Evolutionary conservation across 164 flowering plant genomes (phyloP), one percentile per base, ranked within the genome.

Genomic region (Litsea cubeba): DNA sequence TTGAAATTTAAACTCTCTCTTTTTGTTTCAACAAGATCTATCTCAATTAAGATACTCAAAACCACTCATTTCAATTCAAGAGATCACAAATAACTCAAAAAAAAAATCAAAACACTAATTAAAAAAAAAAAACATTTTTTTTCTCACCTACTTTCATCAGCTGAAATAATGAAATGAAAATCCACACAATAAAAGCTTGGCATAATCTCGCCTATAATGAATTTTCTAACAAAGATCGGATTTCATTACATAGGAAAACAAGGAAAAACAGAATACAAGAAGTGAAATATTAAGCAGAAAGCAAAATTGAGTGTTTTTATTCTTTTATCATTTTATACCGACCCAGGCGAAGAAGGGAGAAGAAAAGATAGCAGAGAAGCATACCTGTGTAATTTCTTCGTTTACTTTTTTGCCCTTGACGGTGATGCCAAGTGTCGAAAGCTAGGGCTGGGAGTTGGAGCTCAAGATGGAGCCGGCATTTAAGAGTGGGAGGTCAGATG

Each of bases 401-500:
- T 28, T 66, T 18, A 24, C 69, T 20, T 12, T 28, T 66, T 66
- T 32, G 22, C 50, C 69, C 69, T 20, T 17, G 69, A 6, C 20
- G 35, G 69, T 25, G 40, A 20, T 30, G 69, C 28, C 69, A 66
- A 30, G 69, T 66, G 69, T 66, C 69, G 69, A 32, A 3, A 4
- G n/a, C 69, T 54, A 54, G 60, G 60, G 60, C 12, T 17, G 60
- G 60, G 60, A 20, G 7, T 40, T 25, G 30, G n/a, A 66, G 69
- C 3, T 3, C 5, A 1, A 3, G 60, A 54, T 5, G 10, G 69
- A 28, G n/a, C 28, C 46, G n/a, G 69, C 49, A 66, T 66, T 28
- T 65, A 25, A 66, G 35, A 12, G 14, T 8, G 50, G 46, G 22
- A 28, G 24, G 69, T 28, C 12, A 28, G 46, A 66, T 30, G 28